phyloP scores from a whole-genome alignment of 768 basidiomycete genomes.

The Mycena capillaripes region DNA sequence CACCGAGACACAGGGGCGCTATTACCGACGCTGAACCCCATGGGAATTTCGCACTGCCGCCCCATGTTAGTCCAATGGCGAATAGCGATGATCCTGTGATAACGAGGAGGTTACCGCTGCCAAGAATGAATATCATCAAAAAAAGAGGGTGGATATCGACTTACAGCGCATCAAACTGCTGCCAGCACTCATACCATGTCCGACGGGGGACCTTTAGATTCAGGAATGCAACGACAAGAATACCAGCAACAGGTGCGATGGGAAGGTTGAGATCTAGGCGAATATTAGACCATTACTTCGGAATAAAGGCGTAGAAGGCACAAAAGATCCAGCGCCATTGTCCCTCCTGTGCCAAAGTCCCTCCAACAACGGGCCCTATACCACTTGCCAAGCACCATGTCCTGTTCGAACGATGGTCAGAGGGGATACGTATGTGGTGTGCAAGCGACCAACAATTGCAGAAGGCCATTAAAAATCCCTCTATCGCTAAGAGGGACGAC shows the following conservation, averaged over 20 bases:
- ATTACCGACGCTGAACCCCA: too few species aligned
- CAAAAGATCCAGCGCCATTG: conserved; percentile 61
- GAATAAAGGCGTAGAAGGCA: neutral
- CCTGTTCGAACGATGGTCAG: neutral
- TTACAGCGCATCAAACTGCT: too few species aligned
- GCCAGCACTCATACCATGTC: conserved; percentile 48
- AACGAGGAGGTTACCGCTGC: conserved; percentile 59
- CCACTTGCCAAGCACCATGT: conserved; percentile 52
- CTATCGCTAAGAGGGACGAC: conserved; percentile 61
- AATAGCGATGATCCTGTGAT: conserved; percentile 49
- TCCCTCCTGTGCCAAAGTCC: conserved; percentile 45
- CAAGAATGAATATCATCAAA: neutral
- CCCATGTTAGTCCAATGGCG: conserved; percentile 32
- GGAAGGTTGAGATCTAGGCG: conserved; percentile 19
- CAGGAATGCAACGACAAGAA: conserved; percentile 27
- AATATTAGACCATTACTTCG: too few species aligned
- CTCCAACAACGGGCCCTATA: conserved; percentile 53
- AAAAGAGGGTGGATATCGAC: too few species aligned
- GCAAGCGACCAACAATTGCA: conserved; percentile 47
- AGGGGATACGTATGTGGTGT: too few species aligned
- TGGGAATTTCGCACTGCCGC: too few species aligned
- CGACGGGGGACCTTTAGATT: conserved; percentile 49
- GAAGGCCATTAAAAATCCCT: conserved; percentile 53
- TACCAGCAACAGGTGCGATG: neutral
- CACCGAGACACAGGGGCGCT: too few species aligned